Base-by-base conservation (phyloP, 2,329 filamentous ascomycete species). In the Trichoderma koningii region DNA sequence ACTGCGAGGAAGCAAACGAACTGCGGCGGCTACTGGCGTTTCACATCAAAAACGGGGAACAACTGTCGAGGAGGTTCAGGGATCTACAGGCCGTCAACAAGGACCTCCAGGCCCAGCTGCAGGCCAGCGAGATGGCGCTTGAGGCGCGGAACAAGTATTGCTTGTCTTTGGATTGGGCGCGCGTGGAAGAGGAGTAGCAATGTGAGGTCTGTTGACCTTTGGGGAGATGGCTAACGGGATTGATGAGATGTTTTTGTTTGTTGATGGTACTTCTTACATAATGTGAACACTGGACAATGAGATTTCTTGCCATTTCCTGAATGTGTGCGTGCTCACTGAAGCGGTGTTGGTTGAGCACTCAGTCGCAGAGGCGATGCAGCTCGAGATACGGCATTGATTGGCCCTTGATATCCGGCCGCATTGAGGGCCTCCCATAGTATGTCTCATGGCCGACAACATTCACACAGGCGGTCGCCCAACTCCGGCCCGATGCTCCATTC, bases 31-130 rank as follows among this genome's bases (percentile, higher is more conserved):
- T 65, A 1, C 26, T 65, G 55, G 63, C 28, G 12, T 65, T 65
- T 41, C 55, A 65, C 55, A 55, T 52, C 15, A 61, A 15, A 2
- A 65, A 65, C 7, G 63, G 48, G 47, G 63, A 65, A 15, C 48
- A 53, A 15, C 19, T 61, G 7, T 61, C 63, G 7, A 65, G n/a
- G 42, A 34, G 44, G 15, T 41, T 47, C 6, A 47, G 50, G 28
- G 63, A 65, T 28, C 19, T 65, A 42, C 63, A 65, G 19, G 23
- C 55, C 23, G 17, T 23, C 26, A 55, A 61, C 42, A 47, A 61
- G 26, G 38, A 55, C 5, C 55, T 65, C 15, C 21, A 65, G 55
- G 21, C 42, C 50, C 59, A 56, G 5, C 55, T 65, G 21, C 41
- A 55, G 3, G 41, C 5, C 38, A 17, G 34, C 41, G 48, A 65